Base-by-base conservation (phyloP, 352 stramenopile species). In the Poterioochromonas sp. region DNA sequence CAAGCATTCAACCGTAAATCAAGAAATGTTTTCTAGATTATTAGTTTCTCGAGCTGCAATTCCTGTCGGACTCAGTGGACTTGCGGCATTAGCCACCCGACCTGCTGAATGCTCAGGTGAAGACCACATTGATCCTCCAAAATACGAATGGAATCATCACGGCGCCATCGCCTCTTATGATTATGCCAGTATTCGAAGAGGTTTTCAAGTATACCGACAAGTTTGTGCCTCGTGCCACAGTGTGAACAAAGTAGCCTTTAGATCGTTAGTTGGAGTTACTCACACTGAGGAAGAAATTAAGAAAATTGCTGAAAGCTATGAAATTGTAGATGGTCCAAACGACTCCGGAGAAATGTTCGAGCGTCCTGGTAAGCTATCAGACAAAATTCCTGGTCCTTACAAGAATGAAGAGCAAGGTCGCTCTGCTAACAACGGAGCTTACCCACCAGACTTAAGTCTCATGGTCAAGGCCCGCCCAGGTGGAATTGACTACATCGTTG, bases 301-400 rank as follows among this genome's bases (percentile, higher is more conserved):
- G 69, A 83, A 83, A 43, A 70, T 83, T 53, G 81, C 81, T 22
- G 88, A 88, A 18, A 94, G 98, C 78, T 94, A 97, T 58, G 95
- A 98, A 64, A 90, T 98, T 49, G 84, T 92, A 12, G 95, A 99
- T 81, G 95, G 94, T 62, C 95, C 95, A 39, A 97, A 99, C 82
- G 93, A 97, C 71, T 88, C 97, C 82, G 95, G 95, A 54, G 95
- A 99, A 86, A 98, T 98, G 95, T 99, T 98, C 79, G 95, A 98
- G 81, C 91, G 95, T 43, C 95, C 95, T 0, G 94, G 94, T 76
- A 98, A 98, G 84, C 41, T 74, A 0, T 95, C 91, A 73, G 93
- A 98, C 87, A 88, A 89, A 3, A 89, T 98, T 34, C 95, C 94
- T 32, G 92, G 89, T 60, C 95, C 95, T 44, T 98, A 99, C 85